A percentile compares a stretch with the other conserved stretches of the same genome.
Evolutionary conservation across 345 rosid genomes (phyloP).

Genomic region (Eucalyptus curtisii): DNA sequence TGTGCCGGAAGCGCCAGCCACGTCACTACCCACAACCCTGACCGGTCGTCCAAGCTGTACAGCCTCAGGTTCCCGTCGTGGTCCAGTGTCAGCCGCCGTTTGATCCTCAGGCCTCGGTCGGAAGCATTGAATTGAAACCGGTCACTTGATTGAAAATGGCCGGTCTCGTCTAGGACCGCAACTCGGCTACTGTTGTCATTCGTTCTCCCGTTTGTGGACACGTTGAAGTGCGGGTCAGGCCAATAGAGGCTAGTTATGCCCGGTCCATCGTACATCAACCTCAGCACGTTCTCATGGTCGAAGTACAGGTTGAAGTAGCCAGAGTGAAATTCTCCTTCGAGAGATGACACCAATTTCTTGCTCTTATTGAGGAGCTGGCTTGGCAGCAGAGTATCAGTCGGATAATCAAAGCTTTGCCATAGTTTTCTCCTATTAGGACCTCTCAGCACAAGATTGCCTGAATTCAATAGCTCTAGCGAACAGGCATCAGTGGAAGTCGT

Average conservation of each 20-base stretch:
- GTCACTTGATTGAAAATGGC: constrained; percentile 26
- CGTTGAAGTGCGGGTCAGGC: constrained; percentile 5
- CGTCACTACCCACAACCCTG: constrained; percentile 16
- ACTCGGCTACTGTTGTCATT: constrained; percentile 15
- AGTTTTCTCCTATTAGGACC: background rate
- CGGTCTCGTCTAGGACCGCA: constrained; percentile 17
- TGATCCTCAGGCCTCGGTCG: constrained; percentile 15
- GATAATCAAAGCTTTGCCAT: constrained; percentile 38
- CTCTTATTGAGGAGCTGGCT: constrained; percentile 15
- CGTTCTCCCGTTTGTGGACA: constrained; percentile 11
- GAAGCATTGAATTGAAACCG: constrained; percentile 11
- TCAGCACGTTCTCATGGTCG: constrained; percentile 22
- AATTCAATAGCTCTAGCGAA: constrained; percentile 20
- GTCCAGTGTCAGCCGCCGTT: constrained; percentile 21
- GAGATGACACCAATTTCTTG: constrained; percentile 6
- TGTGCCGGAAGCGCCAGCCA: constrained; percentile 17
- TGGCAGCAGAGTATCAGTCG: constrained; percentile 33
- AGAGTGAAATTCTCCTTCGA: constrained; percentile 1
- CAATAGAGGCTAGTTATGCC: constrained; percentile 26
- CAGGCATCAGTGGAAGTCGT: constrained; percentile 1
- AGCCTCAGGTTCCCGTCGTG: constrained; percentile 35
- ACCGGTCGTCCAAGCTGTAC: constrained; percentile 9
- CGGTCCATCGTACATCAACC: constrained; percentile 23
- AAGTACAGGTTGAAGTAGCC: background rate
- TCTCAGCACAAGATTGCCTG: constrained; percentile 28